Conservation (phyloP, 441 rosid species). For the Euphorbia schlechtendalii region DNA sequence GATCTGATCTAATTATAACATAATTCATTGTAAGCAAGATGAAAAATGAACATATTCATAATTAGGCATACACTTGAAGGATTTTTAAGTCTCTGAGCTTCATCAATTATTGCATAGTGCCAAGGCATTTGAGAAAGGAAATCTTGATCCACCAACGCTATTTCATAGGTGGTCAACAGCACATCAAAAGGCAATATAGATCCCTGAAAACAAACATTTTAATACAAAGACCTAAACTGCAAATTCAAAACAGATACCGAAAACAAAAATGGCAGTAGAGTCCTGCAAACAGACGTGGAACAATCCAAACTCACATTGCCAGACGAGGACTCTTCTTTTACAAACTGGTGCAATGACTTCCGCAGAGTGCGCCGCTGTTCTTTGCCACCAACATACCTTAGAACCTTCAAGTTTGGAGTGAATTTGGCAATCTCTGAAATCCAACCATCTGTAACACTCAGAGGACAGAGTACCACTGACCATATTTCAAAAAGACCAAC, state of each 20-base stretch:
- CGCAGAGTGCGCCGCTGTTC: constrained; percentile 49
- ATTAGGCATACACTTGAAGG: constrained; percentile 70
- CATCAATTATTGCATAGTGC: constrained; percentile 72
- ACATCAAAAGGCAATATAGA: constrained; percentile 58
- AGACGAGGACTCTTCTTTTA: constrained; percentile 29
- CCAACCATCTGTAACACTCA: constrained; percentile 90
- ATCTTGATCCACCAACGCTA: constrained; percentile 50
- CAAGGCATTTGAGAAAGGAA: constrained; percentile 83
- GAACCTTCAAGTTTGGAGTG: constrained; percentile 52
- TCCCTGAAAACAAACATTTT: constrained; percentile 34
- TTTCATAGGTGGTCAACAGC: constrained; percentile 76
- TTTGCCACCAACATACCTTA: constrained; percentile 78
- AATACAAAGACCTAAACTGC: neutral
- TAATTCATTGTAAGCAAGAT: neutral
- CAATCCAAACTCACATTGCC: constrained; percentile 34
- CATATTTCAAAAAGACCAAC: constrained; percentile 12
- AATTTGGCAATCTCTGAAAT: constrained; percentile 65
- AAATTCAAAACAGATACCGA: neutral
- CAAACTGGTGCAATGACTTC: constrained; percentile 36
- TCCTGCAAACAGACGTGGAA: neutral
- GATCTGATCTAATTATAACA: neutral
- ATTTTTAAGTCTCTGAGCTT: constrained; percentile 93
- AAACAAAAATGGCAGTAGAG: neutral
- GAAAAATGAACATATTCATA: neutral
- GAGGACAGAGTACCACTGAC: constrained; percentile 81